Percentiles rank a stretch among this genome's conserved stretches.
These are phyloP conservation scores for Hypoxylon sp. DNA, from an alignment of 2,329 filamentous ascomycete genomes.

Conservation along the genomic window DNA sequence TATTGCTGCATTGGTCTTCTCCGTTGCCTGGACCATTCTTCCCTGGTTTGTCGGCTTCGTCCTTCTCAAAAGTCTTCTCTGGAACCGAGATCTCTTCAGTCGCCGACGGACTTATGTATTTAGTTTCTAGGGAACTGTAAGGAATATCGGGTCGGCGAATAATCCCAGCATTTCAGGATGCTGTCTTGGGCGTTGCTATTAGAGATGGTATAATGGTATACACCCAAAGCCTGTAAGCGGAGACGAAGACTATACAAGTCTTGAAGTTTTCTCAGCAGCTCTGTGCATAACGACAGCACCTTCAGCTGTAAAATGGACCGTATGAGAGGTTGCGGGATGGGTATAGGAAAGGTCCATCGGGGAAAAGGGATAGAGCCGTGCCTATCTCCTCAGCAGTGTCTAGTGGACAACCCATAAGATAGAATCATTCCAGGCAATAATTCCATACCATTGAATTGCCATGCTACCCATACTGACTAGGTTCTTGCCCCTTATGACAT, in stretches of 20 bases:
- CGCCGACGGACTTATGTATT: not conserved
- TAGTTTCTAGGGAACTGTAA: not conserved
- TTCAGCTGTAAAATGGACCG: not conserved
- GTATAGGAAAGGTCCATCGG: not conserved
- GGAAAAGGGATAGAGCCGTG: not conserved
- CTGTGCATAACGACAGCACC: not conserved
- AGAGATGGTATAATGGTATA: not conserved
- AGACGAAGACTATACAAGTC: not conserved
- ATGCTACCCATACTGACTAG: not conserved
- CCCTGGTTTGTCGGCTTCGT: not conserved
- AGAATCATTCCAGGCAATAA: not conserved
- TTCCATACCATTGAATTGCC: not conserved
- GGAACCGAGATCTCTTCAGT: no score
- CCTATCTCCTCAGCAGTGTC: not conserved
- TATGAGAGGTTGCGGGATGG: not conserved
- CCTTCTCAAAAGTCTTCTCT: not conserved
- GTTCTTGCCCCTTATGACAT: not conserved
- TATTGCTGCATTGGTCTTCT: not conserved
- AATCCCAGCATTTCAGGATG: not conserved
- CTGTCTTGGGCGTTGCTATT: not conserved
- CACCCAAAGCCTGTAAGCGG: not conserved
- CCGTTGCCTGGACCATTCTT: not conserved
- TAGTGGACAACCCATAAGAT: not conserved
- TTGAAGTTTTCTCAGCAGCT: not conserved
- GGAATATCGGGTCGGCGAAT: not conserved